Evolutionary conservation across 2,329 filamentous ascomycete genomes (phyloP).

Genomic region (Arthrobotrys iridis): DNA sequence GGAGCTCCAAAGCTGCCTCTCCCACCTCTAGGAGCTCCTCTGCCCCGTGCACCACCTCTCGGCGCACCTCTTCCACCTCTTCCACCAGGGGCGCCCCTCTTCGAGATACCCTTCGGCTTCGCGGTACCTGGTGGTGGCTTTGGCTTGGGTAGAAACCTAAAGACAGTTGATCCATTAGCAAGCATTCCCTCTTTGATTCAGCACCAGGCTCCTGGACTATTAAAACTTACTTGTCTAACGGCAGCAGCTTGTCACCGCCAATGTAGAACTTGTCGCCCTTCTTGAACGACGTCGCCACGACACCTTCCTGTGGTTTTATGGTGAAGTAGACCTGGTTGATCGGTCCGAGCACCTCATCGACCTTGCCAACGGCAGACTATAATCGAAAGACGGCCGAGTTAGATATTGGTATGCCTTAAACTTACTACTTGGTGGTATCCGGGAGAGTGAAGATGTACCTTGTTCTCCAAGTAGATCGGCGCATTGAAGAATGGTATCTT

Average conservation of each 20-base stretch:
- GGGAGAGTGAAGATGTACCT: conserved; percentile 67
- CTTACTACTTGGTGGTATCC: background rate
- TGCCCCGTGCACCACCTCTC: conserved; percentile 36
- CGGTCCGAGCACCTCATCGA: conserved; percentile 96
- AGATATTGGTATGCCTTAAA: background rate
- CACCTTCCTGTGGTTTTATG: conserved; percentile 95
- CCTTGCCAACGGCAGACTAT: conserved; percentile 87
- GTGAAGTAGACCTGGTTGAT: conserved; percentile 99
- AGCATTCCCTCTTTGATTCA: background rate
- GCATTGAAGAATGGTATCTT: conserved; percentile 99
- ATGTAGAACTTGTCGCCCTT: conserved; percentile 97
- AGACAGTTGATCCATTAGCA: background rate
- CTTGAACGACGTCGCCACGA: conserved; percentile 94
- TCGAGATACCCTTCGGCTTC: conserved; percentile 47
- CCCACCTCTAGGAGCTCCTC: conserved; percentile 49
- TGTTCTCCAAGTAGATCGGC: conserved; percentile 98
- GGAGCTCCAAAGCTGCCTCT: conserved; percentile 30
- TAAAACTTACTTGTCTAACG: conserved; percentile 76
- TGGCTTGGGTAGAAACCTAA: conserved; percentile 44
- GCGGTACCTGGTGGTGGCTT: conserved; percentile 37
- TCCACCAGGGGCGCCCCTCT: conserved; percentile 34
- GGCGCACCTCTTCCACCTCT: conserved; percentile 33
- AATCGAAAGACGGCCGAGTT: background rate
- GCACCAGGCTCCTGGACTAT: background rate
- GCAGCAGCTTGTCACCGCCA: conserved; percentile 90